A percentile compares a stretch with the other conserved stretches of the same genome.
These are phyloP conservation scores for Parmelia sp. DNA, from an alignment of 495 filamentous ascomycete species.

Conservation along the genomic window DNA sequence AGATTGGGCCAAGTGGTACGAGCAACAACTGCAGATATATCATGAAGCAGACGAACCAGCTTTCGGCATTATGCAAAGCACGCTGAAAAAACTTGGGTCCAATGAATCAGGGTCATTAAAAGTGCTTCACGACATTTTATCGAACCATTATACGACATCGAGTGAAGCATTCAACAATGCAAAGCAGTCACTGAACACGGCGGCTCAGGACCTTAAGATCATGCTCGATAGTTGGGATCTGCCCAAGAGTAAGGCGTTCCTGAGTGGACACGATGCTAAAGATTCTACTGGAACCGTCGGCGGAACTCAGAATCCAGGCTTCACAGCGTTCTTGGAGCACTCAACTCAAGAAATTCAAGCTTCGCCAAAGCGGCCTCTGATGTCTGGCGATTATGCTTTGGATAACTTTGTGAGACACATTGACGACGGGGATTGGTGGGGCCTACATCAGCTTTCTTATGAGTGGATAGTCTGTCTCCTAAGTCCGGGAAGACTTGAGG, in stretches of 20 bases:
- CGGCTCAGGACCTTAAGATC: slow-evolving; percentile 48
- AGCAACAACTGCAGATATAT: slow-evolving; percentile 61
- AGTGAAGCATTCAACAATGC: slow-evolving; percentile 16
- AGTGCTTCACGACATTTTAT: slow-evolving; percentile 34
- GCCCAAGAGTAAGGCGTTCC: slow-evolving; percentile 49
- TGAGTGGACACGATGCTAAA: slow-evolving; percentile 49
- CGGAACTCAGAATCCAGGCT: slow-evolving; percentile 49
- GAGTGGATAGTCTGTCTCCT: slow-evolving; percentile 59
- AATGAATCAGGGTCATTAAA: slow-evolving; percentile 42
- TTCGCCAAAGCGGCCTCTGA: slow-evolving; percentile 40
- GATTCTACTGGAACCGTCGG: slow-evolving; percentile 43
- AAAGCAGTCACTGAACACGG: slow-evolving; percentile 28
- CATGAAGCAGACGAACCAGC: slow-evolving; percentile 68
- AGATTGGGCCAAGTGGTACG: slow-evolving; percentile 63
- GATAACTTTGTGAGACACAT: slow-evolving; percentile 47
- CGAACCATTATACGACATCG: slow-evolving; percentile 22
- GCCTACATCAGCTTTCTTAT: slow-evolving; percentile 57
- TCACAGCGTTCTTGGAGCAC: slow-evolving; percentile 74
- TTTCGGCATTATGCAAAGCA: slow-evolving; percentile 59
- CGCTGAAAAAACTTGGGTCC: slow-evolving; percentile 63
- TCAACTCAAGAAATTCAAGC: slow-evolving; percentile 58
- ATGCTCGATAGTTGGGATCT: slow-evolving; percentile 55
- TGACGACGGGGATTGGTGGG: slow-evolving; percentile 47
- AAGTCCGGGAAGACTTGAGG: slow-evolving; percentile 23
- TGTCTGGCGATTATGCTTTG: slow-evolving; percentile 53